Base-by-base conservation (phyloP, 495 filamentous ascomycete genomes). In the Penicillium simplicissimum region DNA sequence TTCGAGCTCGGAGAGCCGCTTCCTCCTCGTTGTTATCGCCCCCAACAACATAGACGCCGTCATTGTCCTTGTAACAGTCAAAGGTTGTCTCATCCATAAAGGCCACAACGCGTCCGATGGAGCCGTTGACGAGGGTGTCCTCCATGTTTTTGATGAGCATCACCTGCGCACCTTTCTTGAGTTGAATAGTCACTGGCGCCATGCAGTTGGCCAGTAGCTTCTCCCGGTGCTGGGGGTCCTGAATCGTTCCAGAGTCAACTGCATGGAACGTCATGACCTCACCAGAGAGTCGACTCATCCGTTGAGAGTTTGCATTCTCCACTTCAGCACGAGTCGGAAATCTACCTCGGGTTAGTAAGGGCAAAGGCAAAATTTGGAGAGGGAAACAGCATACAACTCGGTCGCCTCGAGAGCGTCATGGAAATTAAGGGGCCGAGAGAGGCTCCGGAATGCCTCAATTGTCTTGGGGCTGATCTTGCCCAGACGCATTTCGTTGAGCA, bases 71-170 rank as follows among this genome's bases (percentile, higher is more conserved):
- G 62, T 87, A 88, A 11, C 79, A 70, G 31, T 90, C 91, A 63
- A 94, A 97, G 2, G 82, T 86, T 31, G 83, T 78, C 62, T 97
- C 89, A 56, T 83, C 89, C 91, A 94, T 96, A 74, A 98, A 98
- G 3, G 81, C 88, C 6, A 90, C 75, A 3, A 98, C 88, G 52
- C 87, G 90, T 1, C 95, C 95, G 38, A 98, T 83, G 0, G 95
- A 96, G 5, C 95, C 95, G 64, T 98, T 98, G 58, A 98, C 95
- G 2, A 98, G 85, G 0, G 82, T 85, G 3, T 97, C 94, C 72
- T 98, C 95, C 79, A 97, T 87, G 68, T 98, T 98, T 70, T 98
- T 98, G 82, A 98, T 97, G n/a, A 98, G 76, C 95, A 98, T 98
- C 31, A 98, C 96, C 70, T 98, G 96, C 0, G 93, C 88, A 17